A percentile compares a stretch with the other conserved stretches of the same genome.
phyloP scores from a whole-genome alignment of 345 rosid species.

The Microcos paniculata region DNA sequence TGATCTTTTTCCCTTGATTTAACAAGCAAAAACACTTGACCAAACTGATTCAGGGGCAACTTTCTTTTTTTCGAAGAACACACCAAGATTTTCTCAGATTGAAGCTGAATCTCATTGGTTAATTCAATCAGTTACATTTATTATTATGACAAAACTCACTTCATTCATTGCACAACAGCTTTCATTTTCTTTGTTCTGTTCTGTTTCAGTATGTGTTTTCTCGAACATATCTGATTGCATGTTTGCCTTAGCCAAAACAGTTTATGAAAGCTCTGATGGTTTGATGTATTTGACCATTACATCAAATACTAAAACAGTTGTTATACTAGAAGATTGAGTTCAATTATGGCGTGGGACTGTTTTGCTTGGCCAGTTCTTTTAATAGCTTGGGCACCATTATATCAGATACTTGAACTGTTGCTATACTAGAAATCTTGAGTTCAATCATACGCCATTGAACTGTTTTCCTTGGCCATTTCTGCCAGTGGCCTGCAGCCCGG shows the following conservation, averaged over 20 bases:
- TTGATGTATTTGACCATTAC: not conserved
- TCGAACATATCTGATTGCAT: not conserved
- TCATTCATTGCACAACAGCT: constrained; percentile 1
- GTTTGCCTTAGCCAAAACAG: constrained; percentile 27
- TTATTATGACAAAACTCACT: not conserved
- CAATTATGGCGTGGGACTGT: not conserved
- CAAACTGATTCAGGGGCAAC: not conserved
- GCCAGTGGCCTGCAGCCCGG: not conserved
- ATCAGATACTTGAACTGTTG: not conserved
- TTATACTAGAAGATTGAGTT: not conserved
- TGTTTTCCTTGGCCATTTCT: not conserved
- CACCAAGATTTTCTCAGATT: not conserved
- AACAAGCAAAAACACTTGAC: constrained; percentile 2
- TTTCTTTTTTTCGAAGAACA: not conserved
- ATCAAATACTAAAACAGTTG: not conserved
- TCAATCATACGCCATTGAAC: not conserved
- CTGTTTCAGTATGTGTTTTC: not conserved
- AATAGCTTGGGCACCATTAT: not conserved
- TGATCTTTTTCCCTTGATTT: not conserved
- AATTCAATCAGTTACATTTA: too few relatives aligned
- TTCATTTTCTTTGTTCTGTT: not conserved
- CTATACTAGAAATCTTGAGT: not conserved
- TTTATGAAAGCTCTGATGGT: not conserved
- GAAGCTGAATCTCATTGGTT: not conserved
- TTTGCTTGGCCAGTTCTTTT: not conserved